Conservation (phyloP, 2,329 filamentous ascomycete species). For the Colletotrichum gloeosporioides region DNA sequence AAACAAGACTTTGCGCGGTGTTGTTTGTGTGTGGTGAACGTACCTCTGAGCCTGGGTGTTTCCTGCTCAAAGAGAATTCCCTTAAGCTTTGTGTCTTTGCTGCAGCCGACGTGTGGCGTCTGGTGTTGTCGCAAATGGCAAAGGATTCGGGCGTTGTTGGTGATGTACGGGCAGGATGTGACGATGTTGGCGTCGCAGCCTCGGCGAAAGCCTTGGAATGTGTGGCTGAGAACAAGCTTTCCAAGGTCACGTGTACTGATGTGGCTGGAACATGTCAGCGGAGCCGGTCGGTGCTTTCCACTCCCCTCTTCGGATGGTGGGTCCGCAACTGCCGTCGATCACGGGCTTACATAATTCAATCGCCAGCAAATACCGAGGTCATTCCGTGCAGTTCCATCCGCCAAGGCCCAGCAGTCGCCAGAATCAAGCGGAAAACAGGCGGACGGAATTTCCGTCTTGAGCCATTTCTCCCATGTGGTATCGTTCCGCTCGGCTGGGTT, state of each 20-base stretch:
- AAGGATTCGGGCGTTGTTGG: background rate
- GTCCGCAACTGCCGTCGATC: background rate
- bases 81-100: background rate
- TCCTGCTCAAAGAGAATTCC: slow-evolving; percentile 37
- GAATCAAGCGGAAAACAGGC: slow-evolving; percentile 7
- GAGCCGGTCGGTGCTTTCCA: background rate
- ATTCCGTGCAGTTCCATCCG: background rate
- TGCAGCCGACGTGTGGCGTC: background rate
- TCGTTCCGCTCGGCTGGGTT: slow-evolving; percentile 2
- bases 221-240: background rate
- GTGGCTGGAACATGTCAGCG: background rate
- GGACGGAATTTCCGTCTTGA: slow-evolving; percentile 14
- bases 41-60: slow-evolving; percentile 54
- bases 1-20: slow-evolving; percentile 3
- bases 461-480: background rate
- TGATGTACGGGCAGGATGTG: background rate
- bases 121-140: slow-evolving; percentile 8
- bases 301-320: background rate
- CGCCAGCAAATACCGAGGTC: background rate
- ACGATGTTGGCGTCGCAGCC: slow-evolving; percentile 4
- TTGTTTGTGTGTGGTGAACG: slow-evolving; percentile 37
- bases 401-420: background rate
- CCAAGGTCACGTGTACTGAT: background rate
- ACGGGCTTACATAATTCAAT: background rate
- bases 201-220: background rate